A percentile compares a stretch with the other conserved stretches of the same genome.
Evolutionary conservation across 371 early-diverging fungal species (phyloP).

Genomic region (Mucor lusitanicus): DNA sequence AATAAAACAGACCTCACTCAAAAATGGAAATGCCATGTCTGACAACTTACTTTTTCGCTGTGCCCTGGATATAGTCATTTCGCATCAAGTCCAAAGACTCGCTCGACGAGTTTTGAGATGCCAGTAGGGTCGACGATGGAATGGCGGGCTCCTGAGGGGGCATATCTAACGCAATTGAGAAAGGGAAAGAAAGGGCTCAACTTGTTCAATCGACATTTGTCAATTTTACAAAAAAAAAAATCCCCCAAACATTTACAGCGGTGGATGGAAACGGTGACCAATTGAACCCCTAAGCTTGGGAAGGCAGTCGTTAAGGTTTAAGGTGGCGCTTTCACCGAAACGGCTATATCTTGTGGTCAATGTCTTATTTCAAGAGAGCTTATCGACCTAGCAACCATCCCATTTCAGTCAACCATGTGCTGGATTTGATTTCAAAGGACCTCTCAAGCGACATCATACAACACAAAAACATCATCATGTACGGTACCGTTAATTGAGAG

Average conservation of each 20-base stretch:
- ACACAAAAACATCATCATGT: too few species aligned
- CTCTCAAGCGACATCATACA: too few species aligned
- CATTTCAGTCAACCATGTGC: too few species aligned
- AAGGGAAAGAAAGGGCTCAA: neutral
- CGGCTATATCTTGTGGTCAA: too few species aligned
- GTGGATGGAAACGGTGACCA: neutral
- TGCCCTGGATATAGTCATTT: slow-evolving; percentile 21
- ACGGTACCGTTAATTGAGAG: too few species aligned
- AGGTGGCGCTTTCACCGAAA: neutral
- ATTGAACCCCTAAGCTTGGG: neutral
- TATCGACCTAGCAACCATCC: too few species aligned
- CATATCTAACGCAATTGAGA: neutral
- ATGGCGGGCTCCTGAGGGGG: slow-evolving; percentile 17
- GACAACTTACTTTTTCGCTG: slow-evolving; percentile 15
- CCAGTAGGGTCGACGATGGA: neutral
- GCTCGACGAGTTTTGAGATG: slow-evolving; percentile 1
- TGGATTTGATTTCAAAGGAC: too few species aligned
- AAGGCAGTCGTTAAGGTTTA: neutral
- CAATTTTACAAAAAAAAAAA: neutral
- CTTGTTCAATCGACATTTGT: neutral
- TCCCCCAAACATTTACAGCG: neutral
- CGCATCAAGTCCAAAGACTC: slow-evolving; percentile 26
- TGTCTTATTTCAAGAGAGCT: too few species aligned
- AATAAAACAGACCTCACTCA: neutral
- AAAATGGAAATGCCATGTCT: neutral